Conservation (phyloP, 2,329 filamentous ascomycete species). For the Fusarium nodosum region DNA sequence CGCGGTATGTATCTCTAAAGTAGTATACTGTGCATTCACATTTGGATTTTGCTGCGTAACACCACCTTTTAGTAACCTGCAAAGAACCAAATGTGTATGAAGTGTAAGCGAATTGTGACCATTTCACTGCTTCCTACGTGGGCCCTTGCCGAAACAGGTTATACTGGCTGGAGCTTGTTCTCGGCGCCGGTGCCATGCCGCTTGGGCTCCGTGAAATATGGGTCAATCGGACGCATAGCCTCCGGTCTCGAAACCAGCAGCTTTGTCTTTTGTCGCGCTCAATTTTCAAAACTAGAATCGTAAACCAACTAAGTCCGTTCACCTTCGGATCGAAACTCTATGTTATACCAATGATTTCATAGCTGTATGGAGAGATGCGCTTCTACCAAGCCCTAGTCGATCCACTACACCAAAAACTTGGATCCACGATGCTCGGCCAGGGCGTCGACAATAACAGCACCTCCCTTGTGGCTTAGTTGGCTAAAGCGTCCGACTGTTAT, state of each 20-base stretch:
- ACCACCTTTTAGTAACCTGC: too few species aligned
- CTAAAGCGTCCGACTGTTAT: slow-evolving; percentile 47
- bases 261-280: background rate
- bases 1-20: background rate
- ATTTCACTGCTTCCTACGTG: background rate
- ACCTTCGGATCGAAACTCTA: background rate
- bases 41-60: background rate
- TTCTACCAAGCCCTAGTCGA: slow-evolving; percentile 3
- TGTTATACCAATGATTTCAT: background rate
- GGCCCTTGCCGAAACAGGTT: background rate
- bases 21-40: background rate
- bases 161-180: background rate
- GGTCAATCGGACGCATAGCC: slow-evolving; percentile 14
- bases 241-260: slow-evolving; percentile 22
- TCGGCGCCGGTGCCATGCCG: slow-evolving; percentile 10
- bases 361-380: background rate
- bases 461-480: slow-evolving; percentile 47
- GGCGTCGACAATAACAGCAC: background rate
- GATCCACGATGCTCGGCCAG: background rate
- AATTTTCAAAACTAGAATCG: background rate
- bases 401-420: slow-evolving; percentile 14
- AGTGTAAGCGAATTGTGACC: too few species aligned
- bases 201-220: slow-evolving; percentile 12
- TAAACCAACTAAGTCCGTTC: background rate
- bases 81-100: background rate